Percentiles rank a stretch among this genome's conserved stretches.
Evolutionary conservation across 768 basidiomycete species (phyloP).

Genomic region (Chlorophyllum brunneum): DNA sequence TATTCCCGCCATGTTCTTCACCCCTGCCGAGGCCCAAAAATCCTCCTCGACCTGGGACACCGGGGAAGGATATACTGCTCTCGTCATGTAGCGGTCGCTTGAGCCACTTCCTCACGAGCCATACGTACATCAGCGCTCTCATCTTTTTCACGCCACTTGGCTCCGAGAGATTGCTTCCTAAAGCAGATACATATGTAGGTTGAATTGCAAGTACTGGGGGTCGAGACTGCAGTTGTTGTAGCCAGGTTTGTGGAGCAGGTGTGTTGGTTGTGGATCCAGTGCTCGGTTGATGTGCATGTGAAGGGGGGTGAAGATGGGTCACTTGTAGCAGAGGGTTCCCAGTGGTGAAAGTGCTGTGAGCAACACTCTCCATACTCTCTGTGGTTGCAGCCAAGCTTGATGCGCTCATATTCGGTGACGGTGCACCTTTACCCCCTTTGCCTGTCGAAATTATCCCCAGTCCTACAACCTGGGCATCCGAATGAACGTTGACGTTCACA

Average conservation of each 20-base stretch:
- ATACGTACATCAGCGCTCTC: conserved; percentile 61
- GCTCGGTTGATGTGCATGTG: conserved; percentile 4
- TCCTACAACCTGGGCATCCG: not conserved
- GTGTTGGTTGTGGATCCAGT: not conserved
- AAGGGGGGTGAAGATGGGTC: conserved; percentile 2
- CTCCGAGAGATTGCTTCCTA: conserved; percentile 4
- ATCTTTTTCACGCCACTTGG: conserved; percentile 18
- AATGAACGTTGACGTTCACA: not conserved
- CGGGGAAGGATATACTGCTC: not conserved
- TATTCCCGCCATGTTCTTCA: conserved; percentile 6
- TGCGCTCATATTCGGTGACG: conserved; percentile 10
- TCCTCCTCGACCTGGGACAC: not conserved
- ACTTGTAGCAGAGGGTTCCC: not conserved
- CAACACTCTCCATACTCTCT: conserved; percentile 3
- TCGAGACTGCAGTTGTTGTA: conserved; percentile 25
- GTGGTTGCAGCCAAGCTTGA: conserved; percentile 6
- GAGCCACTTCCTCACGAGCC: conserved; percentile 74
- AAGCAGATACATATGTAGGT: conserved; percentile 53
- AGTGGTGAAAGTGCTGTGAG: not conserved
- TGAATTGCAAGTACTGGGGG: conserved; percentile 63
- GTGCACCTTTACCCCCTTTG: not conserved
- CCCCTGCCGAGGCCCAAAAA: conserved; percentile 12
- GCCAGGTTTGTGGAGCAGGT: conserved; percentile 11
- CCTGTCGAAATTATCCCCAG: not conserved
- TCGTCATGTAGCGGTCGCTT: conserved; percentile 31